Base-by-base conservation (phyloP, 345 rosid genomes). In the Salix brachista region DNA sequence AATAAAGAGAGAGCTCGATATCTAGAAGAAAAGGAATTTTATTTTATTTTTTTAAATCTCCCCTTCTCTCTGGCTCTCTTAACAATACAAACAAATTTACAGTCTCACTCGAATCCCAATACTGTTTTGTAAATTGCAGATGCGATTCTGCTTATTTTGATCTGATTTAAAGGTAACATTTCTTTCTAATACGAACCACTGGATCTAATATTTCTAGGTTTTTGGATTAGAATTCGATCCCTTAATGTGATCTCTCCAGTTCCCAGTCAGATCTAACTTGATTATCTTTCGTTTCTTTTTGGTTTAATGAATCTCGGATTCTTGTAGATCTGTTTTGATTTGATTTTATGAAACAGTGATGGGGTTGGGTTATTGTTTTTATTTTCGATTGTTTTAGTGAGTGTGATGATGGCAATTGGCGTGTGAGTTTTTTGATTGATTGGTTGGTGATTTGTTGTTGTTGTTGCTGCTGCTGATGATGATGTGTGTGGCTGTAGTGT, bases 81-180 rank as follows among this genome's bases (percentile, higher is more conserved):
- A 34, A 34, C 37, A 34, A 34, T 34, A 23, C 7, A 37, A 26
- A 65, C 39, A 10, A 32, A 16, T 10, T 6, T 41, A 16, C 19
- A 23, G 8, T 16, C 42, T n/a, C 26, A 19, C 61, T 3, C 6
- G 10, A 46, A 42, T 68, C 21, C 34, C n/a, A 12, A 28, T 18
- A 46, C 36, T 30, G 11, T 10, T 46, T 65, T 39, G 26, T 11
- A 25, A 30, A 68, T 72, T 65, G 44, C 68, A 42, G 42, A 58
- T 77, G 72, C 73, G 48, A 41, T 66, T 71, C 36, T 23, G 50
- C 62, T 62, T 18, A 26, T 70, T 36, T 67, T 12, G 36, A 71
- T 66, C 77, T 58, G 81, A 72, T 72, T 73, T 67, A 58, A 58
- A 72, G 81, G 72, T 71, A 28, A 25, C 9, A n/a, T 58, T 9